Evolutionary conservation across 768 basidiomycete genomes (phyloP), one percentile per base, ranked within the genome.

Genomic region (Stropharia rugosoannulata): DNA sequence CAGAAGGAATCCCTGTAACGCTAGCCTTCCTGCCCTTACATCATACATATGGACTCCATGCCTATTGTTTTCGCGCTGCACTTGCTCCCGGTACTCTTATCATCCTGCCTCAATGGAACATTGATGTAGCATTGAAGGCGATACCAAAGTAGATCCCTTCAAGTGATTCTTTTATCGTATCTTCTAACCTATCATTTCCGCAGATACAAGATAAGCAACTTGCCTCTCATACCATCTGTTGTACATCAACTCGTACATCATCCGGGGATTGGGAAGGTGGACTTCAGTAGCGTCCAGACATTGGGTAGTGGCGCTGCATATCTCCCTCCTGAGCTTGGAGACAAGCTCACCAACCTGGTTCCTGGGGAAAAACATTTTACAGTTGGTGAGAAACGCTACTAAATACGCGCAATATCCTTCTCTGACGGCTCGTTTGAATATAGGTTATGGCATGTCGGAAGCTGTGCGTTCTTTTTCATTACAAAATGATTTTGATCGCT

Each of bases 371-470:
- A 68, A 0, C 59, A 64, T 0, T 64, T 82, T 6, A 43, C 58
- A 0, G 80, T 83, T 75, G 86, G 85, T 85, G 42, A 9, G 72
- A 44, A 27, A 11, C n/a, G 18, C 50, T 16, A 19, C 41, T 19
- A 13, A 38, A 25, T 52, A 37, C 44, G 22, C 46, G 27, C 32
- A 46, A 12, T 29, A 32, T 53, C 37, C 10, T 41, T 42, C 32
- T 44, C 3, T 25, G 10, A 10, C 4, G 15, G 9, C 16, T 45
- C 15, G 5, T 13, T 19, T 52, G n/a, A 43, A 48, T 6, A 16
- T 53, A 86, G 87, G 86, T 0, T 90, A 88, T 60, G 89, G 89
- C 18, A 81, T 88, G 79, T 87, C 86, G 0, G 87, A 89, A 76
- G 67, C 68, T 49, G 86, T 87, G 64, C 49, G 86, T 70, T 12